These are phyloP conservation scores for Neophaeococcomyces mojaviensis DNA, from an alignment of 2,329 filamentous ascomycete species.

Conservation along the genomic window DNA sequence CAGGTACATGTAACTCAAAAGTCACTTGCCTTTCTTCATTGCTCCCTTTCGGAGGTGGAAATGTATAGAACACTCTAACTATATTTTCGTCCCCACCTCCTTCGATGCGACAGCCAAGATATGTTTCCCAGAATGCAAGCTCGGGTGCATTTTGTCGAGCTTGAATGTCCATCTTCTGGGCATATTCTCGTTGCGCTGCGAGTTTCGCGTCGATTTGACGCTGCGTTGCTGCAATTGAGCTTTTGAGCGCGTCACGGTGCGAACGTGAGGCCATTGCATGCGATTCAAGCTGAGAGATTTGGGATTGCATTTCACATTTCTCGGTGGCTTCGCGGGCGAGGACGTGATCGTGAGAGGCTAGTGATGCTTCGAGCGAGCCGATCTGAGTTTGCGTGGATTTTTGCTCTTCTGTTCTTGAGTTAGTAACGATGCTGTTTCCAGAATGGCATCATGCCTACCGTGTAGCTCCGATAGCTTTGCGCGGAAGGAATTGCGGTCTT, in stretches of 20 bases:
- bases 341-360: slow-evolving; percentile 19
- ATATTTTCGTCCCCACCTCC: slow-evolving; percentile 77
- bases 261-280: slow-evolving; percentile 49
- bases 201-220: slow-evolving; percentile 39
- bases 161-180: slow-evolving; percentile 71
- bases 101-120: slow-evolving; percentile 81
- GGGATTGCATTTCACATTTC: slow-evolving; percentile 54
- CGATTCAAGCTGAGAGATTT: slow-evolving; percentile 49
- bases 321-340: slow-evolving; percentile 35
- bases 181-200: slow-evolving; percentile 42
- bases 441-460: slow-evolving; percentile 47
- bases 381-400: slow-evolving; percentile 62
- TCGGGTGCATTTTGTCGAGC: slow-evolving; percentile 85
- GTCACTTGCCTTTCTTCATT: slow-evolving; percentile 66
- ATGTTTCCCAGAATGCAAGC: slow-evolving; percentile 91
- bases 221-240: slow-evolving; percentile 47
- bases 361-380: slow-evolving; percentile 44
- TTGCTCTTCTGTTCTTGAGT: slow-evolving; percentile 65
- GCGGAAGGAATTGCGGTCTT: slow-evolving; percentile 89
- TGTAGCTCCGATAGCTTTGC: slow-evolving; percentile 84
- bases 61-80: slow-evolving; percentile 82
- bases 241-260: slow-evolving; percentile 48
- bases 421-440: slow-evolving; percentile 5
- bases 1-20: slow-evolving; percentile 64
- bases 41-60: slow-evolving; percentile 63